A percentile compares a stretch with the other conserved stretches of the same genome.
These are phyloP conservation scores for Phlebopus sp. DNA, from an alignment of 1,284 basidiomycete species.

Conservation along the genomic window DNA sequence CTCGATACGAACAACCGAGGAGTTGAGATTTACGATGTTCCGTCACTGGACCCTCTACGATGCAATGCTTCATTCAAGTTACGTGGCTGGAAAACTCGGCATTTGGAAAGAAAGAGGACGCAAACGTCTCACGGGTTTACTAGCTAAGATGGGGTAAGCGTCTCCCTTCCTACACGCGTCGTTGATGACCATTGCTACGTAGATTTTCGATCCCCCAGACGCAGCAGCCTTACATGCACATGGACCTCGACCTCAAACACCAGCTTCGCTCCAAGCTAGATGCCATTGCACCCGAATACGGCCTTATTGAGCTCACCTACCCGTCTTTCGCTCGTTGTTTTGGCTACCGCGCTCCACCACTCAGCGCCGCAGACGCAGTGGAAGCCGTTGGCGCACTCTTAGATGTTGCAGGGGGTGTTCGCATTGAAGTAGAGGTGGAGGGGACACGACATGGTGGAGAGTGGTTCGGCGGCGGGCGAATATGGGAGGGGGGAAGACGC, in stretches of 20 bases:
- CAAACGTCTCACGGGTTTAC: constrained; percentile 83
- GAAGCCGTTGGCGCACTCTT: constrained; percentile 87
- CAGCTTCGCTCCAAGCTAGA: constrained; percentile 83
- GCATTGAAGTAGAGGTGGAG: constrained; percentile 86
- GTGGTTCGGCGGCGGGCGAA: constrained; percentile 79
- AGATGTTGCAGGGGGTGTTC: constrained; percentile 87
- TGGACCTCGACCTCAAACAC: constrained; percentile 93
- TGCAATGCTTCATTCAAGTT: constrained; percentile 96
- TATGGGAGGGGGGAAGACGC: constrained; percentile 51
- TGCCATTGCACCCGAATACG: constrained; percentile 92
- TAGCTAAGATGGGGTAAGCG: constrained; percentile 98
- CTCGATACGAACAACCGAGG: constrained; percentile 77
- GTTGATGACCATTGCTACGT: constrained; percentile 9
- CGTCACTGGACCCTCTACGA: constrained; percentile 98
- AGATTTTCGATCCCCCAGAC: constrained; percentile 93
- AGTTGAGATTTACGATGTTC: constrained; percentile 92
- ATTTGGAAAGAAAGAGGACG: constrained; percentile 95
- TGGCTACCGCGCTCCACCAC: constrained; percentile 82
- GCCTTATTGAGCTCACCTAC: constrained; percentile 91
- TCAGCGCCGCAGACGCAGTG: constrained; percentile 92
- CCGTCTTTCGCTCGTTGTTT: constrained; percentile 90
- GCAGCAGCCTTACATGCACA: constrained; percentile 91
- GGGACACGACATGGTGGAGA: constrained; percentile 83
- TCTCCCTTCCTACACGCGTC: constrained; percentile 7
- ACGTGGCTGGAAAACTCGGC: constrained; percentile 92